phyloP scores from a whole-genome alignment of 352 stramenopile species.

The Phytophthora citricola region DNA sequence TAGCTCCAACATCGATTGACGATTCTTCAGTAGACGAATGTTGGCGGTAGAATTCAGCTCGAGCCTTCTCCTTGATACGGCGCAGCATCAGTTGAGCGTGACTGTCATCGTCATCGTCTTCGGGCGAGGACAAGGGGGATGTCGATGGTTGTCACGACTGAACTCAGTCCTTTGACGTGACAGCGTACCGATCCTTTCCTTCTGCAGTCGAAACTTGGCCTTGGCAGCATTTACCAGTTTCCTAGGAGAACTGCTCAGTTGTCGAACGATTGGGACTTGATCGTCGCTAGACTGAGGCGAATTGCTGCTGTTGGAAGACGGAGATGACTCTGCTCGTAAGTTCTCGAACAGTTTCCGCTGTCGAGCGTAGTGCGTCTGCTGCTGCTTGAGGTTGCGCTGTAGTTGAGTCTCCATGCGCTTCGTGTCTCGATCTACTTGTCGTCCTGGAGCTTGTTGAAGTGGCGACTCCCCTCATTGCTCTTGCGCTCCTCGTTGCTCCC shows the following conservation, averaged over 20 bases:
- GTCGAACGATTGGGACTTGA: background rate
- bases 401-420: conserved; percentile 57
- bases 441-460: conserved; percentile 1
- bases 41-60: conserved; percentile 41
- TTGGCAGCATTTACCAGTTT: conserved; percentile 7
- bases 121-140: conserved; percentile 6
- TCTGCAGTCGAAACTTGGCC: conserved; percentile 4
- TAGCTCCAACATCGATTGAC: conserved; percentile 3
- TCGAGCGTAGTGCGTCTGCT: conserved; percentile 67
- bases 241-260: conserved; percentile 1
- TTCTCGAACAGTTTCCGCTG: conserved; percentile 68
- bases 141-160: background rate
- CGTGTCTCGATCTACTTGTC: conserved; percentile 29
- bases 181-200: conserved; percentile 4
- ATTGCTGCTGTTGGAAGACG: conserved; percentile 16
- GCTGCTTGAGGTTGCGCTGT: conserved; percentile 60
- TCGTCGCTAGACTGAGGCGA: conserved; percentile 13
- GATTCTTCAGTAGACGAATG: conserved; percentile 10
- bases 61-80: conserved; percentile 49
- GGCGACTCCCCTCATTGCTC: conserved; percentile 10
- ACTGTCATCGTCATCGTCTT: conserved; percentile 35
- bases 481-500: conserved; percentile 14
- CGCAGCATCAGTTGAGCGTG: conserved; percentile 34
- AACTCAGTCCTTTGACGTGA: conserved; percentile 11
- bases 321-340: conserved; percentile 34